These are phyloP conservation scores for Cytospora leucostoma DNA, from an alignment of 2,329 filamentous ascomycete species.

Conservation along the genomic window DNA sequence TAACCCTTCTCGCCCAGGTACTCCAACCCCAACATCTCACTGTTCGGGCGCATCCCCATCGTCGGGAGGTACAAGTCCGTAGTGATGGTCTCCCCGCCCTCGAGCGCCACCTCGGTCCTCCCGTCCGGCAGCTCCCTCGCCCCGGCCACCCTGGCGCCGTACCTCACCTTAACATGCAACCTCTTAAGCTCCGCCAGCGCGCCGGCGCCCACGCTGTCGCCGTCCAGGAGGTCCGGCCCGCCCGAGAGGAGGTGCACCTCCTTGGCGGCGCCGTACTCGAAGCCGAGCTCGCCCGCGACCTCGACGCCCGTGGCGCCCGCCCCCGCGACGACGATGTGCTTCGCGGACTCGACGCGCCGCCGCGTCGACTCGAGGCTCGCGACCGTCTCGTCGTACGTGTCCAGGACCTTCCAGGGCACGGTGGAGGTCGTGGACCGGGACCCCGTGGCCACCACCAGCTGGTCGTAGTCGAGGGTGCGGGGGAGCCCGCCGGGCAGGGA, in stretches of 20 bases:
- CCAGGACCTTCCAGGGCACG: conserved; percentile 55
- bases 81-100: conserved; percentile 47
- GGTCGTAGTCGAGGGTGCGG: conserved; percentile 50
- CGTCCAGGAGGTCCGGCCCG: conserved; percentile 44
- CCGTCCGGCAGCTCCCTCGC: conserved; percentile 41
- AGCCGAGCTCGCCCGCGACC: conserved; percentile 55
- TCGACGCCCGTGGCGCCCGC: conserved; percentile 60
- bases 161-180: conserved; percentile 53
- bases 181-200: conserved; percentile 52
- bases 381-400: conserved; percentile 48
- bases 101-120: conserved; percentile 51
- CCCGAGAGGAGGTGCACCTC: conserved; percentile 51
- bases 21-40: conserved; percentile 50
- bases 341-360: conserved; percentile 46
- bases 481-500: conserved; percentile 33
- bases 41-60: conserved; percentile 57
- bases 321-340: conserved; percentile 57
- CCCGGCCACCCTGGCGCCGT: conserved; percentile 43
- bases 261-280: conserved; percentile 49
- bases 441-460: conserved; percentile 60
- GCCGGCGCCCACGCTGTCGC: conserved; percentile 45
- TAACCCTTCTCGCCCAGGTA: conserved; percentile 48
- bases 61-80: conserved; percentile 61
- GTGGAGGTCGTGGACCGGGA: conserved; percentile 43
- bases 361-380: conserved; percentile 44